Base-by-base conservation (phyloP, 805 yeast genomes). In the Sugiyamaella marilandica region DNA sequence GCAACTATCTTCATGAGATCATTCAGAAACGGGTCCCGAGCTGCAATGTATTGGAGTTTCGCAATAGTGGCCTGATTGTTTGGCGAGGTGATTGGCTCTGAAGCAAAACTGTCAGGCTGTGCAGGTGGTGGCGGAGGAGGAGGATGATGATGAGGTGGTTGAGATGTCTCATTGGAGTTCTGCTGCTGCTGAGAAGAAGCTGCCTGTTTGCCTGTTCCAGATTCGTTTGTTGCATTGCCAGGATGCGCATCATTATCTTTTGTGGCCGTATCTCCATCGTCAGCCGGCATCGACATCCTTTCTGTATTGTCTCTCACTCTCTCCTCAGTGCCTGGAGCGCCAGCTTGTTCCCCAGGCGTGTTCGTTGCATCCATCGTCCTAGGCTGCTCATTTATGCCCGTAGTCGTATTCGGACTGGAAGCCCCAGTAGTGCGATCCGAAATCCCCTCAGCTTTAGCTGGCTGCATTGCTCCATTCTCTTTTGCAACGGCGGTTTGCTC, bases 1-100 rank as follows among this genome's bases (percentile, higher is more conserved):
- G 98, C 97, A 1, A 92, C 97, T 4, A 77, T 78, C 56, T 84
- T 82, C 97, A 92, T 90, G 49, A 92, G 70, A 0, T 77, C 69
- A 57, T 82, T 85, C 47, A 92, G 69, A 3, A 82, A 76, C 0
- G 81, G 75, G 62, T 90, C 95, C 3, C 76, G 74, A 39, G 85
- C 77, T 0, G 97, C 97, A 69, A 92, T 82, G 0, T 85, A 75
- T 62, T 91, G 91, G 62, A 92, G 76, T 60, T 89, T 87, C 2
- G 86, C 82, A 59, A 92, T 89, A 87, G 92, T 88, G 56, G 85
- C 80, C 41, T 85, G 84, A 62, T 86, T 85, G 48, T 58, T 61
- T 0, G 62, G 55, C 10, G 47, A 56, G 2, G 54, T 46, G 2
- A 45, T 37, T 4, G 55, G 55, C 41, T 44, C 55, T 11, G 49